Conservation (phyloP, 805 yeast genomes). For the Pichia ethanolica region DNA sequence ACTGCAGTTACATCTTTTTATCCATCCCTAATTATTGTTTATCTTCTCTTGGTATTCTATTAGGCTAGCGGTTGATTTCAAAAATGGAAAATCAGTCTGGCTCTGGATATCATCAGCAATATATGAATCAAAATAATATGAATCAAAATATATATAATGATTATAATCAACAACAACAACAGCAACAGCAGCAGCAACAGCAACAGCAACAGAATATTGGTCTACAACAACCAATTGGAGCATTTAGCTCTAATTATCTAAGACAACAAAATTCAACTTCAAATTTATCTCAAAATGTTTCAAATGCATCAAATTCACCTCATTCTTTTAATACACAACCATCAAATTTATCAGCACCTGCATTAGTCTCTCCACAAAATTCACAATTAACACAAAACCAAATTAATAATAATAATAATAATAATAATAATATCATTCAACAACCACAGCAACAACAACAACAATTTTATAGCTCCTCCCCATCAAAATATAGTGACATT, state of each 20-base stretch:
- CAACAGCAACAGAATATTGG: constrained; percentile 18
- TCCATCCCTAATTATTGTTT: too few relatives aligned
- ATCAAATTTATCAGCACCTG: constrained; percentile 5
- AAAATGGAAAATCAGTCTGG: neutral
- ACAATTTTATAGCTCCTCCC: constrained; percentile 19
- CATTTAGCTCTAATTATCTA: constrained; percentile 15
- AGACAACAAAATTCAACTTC: constrained; percentile 18
- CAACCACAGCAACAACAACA: constrained; percentile 1
- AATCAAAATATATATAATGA: constrained; percentile 21
- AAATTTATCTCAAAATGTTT: constrained; percentile 12
- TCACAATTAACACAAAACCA: constrained; percentile 2
- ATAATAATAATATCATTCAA: too few relatives aligned
- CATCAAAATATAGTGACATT: constrained; percentile 16
- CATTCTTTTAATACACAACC: neutral
- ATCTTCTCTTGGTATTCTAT: too few relatives aligned
- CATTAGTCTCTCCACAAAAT: constrained; percentile 3
- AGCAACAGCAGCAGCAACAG: constrained; percentile 27
- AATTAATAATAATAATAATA: neutral
- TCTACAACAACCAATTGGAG: constrained; percentile 13
- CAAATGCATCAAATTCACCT: neutral
- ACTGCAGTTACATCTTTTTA: too few relatives aligned
- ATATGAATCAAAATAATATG: constrained; percentile 13
- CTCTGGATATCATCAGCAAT: constrained; percentile 14
- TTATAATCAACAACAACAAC: constrained; percentile 27
- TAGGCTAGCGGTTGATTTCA: too few relatives aligned